Percentiles rank a stretch among this genome's conserved stretches.
Evolutionary conservation across 352 stramenopile genomes (phyloP).

Genomic region (Globisporangium lucens): DNA sequence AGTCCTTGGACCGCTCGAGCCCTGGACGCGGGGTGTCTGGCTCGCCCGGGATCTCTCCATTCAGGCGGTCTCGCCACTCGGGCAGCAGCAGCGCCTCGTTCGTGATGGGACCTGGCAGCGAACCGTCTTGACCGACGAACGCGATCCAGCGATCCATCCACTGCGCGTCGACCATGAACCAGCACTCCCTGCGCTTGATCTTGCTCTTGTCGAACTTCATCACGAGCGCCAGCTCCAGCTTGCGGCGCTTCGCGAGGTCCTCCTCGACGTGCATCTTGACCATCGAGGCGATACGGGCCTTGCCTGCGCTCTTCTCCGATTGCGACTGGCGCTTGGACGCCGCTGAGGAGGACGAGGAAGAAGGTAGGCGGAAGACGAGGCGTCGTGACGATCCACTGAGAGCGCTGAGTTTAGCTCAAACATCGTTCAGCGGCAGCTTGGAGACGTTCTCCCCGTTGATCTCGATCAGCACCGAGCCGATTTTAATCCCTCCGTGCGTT

Average conservation of each 20-base stretch:
- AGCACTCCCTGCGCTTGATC: constrained; percentile 66
- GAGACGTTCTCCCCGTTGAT: constrained; percentile 74
- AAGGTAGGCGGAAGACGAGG: constrained; percentile 49
- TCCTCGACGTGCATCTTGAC: constrained; percentile 19
- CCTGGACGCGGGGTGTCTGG: constrained; percentile 40
- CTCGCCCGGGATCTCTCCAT: constrained; percentile 29
- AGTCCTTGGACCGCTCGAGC: constrained; percentile 52
- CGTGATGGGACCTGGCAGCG: constrained; percentile 56
- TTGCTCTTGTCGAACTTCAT: constrained; percentile 56
- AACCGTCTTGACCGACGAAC: constrained; percentile 49
- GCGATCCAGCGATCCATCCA: constrained; percentile 67
- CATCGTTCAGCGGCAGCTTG: constrained; percentile 29
- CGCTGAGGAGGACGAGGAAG: constrained; percentile 7
- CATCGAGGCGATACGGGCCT: not conserved
- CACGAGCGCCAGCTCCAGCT: constrained; percentile 59
- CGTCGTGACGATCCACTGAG: constrained; percentile 35
- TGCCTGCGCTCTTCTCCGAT: not conserved
- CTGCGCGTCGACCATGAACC: constrained; percentile 60
- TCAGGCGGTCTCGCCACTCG: constrained; percentile 32
- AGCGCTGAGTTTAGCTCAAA: constrained; percentile 39
- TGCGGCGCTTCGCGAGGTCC: constrained; percentile 56
- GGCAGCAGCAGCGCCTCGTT: constrained; percentile 53
- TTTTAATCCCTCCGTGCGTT: constrained; percentile 43
- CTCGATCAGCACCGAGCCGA: constrained; percentile 51
- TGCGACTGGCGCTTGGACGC: constrained; percentile 6